phyloP scores from a whole-genome alignment of 768 basidiomycete genomes.

The Pluteus cervinus region DNA sequence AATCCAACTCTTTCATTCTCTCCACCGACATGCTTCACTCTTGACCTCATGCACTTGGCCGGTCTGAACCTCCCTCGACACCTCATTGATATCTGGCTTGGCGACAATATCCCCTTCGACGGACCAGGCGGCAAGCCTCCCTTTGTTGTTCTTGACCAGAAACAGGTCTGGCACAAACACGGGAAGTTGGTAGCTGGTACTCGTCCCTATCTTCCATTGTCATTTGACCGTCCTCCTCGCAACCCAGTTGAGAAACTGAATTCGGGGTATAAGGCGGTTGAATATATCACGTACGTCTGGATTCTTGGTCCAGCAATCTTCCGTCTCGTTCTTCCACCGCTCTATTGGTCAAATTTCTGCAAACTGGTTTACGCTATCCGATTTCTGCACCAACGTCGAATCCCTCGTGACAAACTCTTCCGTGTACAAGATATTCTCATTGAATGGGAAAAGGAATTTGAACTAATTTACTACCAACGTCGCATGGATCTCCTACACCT shows the following conservation, averaged over 20 bases:
- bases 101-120: constrained; percentile 17
- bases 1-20: constrained; percentile 12
- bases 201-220: constrained; percentile 15
- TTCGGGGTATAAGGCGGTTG: constrained; percentile 33
- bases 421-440: constrained; percentile 12
- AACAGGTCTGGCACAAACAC: constrained; percentile 27
- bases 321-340: constrained; percentile 9
- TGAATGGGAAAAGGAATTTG: constrained; percentile 21
- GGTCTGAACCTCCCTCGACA: constrained; percentile 20
- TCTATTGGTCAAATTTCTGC: constrained; percentile 19
- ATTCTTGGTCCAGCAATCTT: constrained; percentile 27
- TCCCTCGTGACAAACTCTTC: constrained; percentile 10
- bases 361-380: constrained; percentile 16
- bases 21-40: constrained; percentile 18
- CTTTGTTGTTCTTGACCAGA: constrained; percentile 10
- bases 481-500: constrained; percentile 22
- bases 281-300: constrained; percentile 26
- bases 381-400: constrained; percentile 13
- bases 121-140: constrained; percentile 18
- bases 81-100: constrained; percentile 24
- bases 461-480: constrained; percentile 21
- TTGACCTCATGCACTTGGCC: constrained; percentile 27
- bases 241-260: constrained; percentile 25
- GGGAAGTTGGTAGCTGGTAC: constrained; percentile 20
- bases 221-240: constrained; percentile 21